Evolutionary conservation across 495 filamentous ascomycete genomes (phyloP).

Genomic region (Hypomontagnella monticulosa): DNA sequence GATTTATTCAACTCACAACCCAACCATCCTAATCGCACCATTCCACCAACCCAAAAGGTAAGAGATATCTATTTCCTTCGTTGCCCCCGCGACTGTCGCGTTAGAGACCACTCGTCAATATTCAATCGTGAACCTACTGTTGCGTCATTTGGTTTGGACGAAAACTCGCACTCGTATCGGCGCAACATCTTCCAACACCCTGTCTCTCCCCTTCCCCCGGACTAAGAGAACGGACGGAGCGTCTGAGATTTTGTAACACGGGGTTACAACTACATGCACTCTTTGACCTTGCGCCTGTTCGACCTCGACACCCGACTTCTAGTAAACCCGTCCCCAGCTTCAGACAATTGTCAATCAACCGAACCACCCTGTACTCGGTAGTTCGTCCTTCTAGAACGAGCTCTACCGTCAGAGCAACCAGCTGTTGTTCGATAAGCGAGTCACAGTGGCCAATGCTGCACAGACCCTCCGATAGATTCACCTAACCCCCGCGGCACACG

Average conservation of each 20-base stretch:
- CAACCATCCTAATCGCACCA: not conserved
- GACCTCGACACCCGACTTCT: conserved; percentile 14
- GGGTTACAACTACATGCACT: conserved; percentile 31
- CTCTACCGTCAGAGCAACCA: conserved; percentile 7
- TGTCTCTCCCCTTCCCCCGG: conserved; percentile 15
- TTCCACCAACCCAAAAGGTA: conserved; percentile 7
- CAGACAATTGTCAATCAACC: conserved; percentile 5
- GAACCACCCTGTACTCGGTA: conserved; percentile 8
- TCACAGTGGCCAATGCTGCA: conserved; percentile 13
- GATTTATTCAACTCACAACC: conserved; percentile 12
- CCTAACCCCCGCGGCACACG: conserved; percentile 13
- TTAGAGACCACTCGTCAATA: not conserved
- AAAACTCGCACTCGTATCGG: conserved; percentile 23
- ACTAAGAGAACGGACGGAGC: conserved; percentile 16
- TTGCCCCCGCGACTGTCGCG: not conserved
- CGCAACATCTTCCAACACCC: conserved; percentile 23
- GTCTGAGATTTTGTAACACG: conserved; percentile 36
- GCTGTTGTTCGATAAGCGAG: conserved; percentile 12
- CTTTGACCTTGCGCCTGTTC: conserved; percentile 28
- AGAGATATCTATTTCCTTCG: conserved; percentile 23
- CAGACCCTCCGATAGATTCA: conserved; percentile 25
- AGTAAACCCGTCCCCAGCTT: conserved; percentile 10
- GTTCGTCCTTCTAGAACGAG: conserved; percentile 9
- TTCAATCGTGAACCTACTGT: conserved; percentile 6
- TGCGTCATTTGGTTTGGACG: conserved; percentile 1